Conservation (phyloP, 495 filamentous ascomycete genomes). For the Jackrogersella multiformis region DNA sequence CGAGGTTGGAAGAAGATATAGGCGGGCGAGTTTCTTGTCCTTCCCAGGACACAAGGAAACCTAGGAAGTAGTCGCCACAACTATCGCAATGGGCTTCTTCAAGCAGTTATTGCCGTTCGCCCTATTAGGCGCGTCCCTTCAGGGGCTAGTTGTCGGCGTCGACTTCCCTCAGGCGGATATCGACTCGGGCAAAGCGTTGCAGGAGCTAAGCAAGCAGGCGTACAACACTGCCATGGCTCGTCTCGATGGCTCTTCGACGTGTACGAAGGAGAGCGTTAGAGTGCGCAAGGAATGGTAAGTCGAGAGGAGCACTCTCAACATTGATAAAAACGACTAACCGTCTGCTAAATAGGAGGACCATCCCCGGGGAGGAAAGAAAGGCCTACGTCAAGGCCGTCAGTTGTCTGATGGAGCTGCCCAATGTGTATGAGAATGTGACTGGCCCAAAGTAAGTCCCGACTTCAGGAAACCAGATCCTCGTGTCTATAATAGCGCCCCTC, state of each 20-base stretch:
- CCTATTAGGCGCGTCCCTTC: constrained; percentile 40
- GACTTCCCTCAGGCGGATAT: constrained; percentile 50
- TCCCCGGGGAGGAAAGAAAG: constrained; percentile 51
- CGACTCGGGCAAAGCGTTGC: constrained; percentile 51
- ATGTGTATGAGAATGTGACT: constrained; percentile 44
- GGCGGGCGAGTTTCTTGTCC: constrained; percentile 10
- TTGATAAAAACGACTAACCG: constrained; percentile 8
- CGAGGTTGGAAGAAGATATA: constrained; percentile 23
- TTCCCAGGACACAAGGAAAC: neutral
- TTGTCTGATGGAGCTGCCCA: constrained; percentile 51
- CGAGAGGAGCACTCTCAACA: neutral
- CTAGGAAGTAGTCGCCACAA: constrained; percentile 20
- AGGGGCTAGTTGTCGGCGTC: constrained; percentile 32
- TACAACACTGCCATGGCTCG: constrained; percentile 49
- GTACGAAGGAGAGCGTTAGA: constrained; percentile 54
- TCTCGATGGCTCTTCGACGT: constrained; percentile 44
- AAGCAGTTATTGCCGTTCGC: constrained; percentile 34
- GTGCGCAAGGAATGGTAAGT: constrained; percentile 59
- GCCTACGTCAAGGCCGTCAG: constrained; percentile 49
- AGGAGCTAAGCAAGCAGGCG: constrained; percentile 46
- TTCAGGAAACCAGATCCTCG: neutral
- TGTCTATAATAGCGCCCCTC: neutral
- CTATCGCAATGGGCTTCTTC: constrained; percentile 38
- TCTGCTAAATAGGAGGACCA: constrained; percentile 48
- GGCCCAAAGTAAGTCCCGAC: constrained; percentile 43